phyloP scores from a whole-genome alignment of 2,329 filamentous ascomycete species.

The Pseudogymnoascus sp. region DNA sequence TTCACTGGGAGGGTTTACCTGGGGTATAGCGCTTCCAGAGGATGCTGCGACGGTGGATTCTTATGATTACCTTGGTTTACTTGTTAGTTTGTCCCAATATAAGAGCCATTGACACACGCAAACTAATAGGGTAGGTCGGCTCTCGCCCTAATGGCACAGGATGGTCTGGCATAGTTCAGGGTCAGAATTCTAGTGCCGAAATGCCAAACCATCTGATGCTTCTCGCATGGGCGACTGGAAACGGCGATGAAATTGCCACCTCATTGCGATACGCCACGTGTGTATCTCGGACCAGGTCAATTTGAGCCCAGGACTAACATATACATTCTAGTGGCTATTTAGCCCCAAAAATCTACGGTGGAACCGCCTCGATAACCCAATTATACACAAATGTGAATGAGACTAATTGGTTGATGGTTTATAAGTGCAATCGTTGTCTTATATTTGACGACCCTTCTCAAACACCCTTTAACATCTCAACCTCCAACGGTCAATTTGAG shows the following conservation, averaged over 20 bases:
- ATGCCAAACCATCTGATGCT: constrained; percentile 49
- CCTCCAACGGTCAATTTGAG: constrained; percentile 36
- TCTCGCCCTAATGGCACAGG: constrained; percentile 40
- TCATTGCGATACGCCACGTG: constrained; percentile 46
- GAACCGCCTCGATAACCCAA: constrained; percentile 52
- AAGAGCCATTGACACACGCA: background rate
- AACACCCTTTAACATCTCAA: constrained; percentile 33
- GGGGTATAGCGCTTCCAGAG: constrained; percentile 45
- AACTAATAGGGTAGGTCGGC: constrained; percentile 26
- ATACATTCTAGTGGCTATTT: constrained; percentile 41
- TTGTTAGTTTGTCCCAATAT: constrained; percentile 33
- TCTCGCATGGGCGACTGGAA: constrained; percentile 48
- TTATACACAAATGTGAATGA: constrained; percentile 49
- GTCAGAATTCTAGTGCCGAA: constrained; percentile 30
- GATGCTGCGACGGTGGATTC: constrained; percentile 38
- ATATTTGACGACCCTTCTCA: constrained; percentile 42
- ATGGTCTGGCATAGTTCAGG: constrained; percentile 50
- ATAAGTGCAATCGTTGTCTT: constrained; percentile 52
- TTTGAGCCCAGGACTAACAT: background rate
- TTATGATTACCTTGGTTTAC: constrained; percentile 50
- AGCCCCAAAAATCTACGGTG: constrained; percentile 49
- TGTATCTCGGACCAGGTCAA: constrained; percentile 9
- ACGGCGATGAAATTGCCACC: constrained; percentile 41
- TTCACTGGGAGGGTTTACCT: constrained; percentile 37
- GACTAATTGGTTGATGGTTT: constrained; percentile 54